Percentiles rank a stretch among this genome's conserved stretches.
Conservation (phyloP, 352 stramenopile genomes). For the Phytopythium boreale region DNA sequence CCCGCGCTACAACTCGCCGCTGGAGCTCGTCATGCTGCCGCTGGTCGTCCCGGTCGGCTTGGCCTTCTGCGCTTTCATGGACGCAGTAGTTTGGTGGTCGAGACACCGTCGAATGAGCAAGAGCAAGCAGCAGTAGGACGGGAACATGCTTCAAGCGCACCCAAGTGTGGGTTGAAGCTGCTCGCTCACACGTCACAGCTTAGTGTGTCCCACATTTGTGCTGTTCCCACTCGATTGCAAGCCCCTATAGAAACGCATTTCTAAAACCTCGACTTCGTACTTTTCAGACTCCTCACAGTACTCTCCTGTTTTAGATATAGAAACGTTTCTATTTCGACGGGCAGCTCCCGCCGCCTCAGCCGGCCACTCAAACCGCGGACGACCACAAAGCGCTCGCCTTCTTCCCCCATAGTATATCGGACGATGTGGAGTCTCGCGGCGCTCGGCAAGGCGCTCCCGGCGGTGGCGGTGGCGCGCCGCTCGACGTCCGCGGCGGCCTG, state of each 20-base stretch:
- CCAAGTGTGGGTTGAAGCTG: background rate
- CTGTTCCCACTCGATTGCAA: background rate
- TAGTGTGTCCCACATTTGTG: background rate
- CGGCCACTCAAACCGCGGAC: background rate
- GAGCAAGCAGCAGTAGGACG: background rate
- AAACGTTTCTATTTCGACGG: too few relatives aligned
- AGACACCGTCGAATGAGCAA: conserved; percentile 16
- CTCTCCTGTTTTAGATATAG: background rate
- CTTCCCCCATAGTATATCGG: background rate
- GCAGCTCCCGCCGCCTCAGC: too few relatives aligned
- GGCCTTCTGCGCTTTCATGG: conserved; percentile 40
- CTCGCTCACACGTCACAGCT: conserved; percentile 1
- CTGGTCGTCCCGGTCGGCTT: conserved; percentile 33
- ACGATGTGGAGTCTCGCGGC: conserved; percentile 61
- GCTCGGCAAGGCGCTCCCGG: conserved; percentile 47
- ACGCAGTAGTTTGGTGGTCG: conserved; percentile 31
- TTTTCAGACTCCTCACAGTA: background rate
- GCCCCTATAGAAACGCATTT: background rate
- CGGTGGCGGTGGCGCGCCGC: conserved; percentile 11
- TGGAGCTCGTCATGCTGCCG: conserved; percentile 32
- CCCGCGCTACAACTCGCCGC: conserved; percentile 33
- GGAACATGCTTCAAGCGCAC: too few relatives aligned
- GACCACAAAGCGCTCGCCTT: background rate
- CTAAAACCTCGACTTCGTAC: background rate
- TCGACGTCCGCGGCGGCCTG: conserved; percentile 23